Evolutionary conservation across 2,329 filamentous ascomycete genomes (phyloP).

Genomic region (Septoria petroselini): DNA sequence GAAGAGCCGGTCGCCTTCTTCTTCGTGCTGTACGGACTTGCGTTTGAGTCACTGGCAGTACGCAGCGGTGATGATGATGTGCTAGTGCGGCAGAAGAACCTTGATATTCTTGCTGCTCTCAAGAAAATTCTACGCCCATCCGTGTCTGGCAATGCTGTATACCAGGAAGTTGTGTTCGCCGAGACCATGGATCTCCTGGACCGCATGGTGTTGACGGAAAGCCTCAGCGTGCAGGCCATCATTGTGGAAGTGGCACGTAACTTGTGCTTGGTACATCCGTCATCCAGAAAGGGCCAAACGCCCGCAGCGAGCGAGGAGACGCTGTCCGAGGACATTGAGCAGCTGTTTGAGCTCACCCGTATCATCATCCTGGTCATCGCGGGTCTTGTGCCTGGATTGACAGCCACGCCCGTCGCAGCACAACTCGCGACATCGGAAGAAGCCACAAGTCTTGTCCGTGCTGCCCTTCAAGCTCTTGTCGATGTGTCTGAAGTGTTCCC

Average conservation of each 20-base stretch:
- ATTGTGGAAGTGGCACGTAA: conserved; percentile 93
- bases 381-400: conserved; percentile 78
- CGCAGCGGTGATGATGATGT: conserved; percentile 58
- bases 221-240: conserved; percentile 79
- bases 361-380: conserved; percentile 93
- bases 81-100: conserved; percentile 37
- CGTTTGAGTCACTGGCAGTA: conserved; percentile 90
- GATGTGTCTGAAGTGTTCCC: conserved; percentile 96
- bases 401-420: conserved; percentile 52
- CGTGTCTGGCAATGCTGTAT: conserved; percentile 94
- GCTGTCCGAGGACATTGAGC: conserved; percentile 93
- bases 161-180: conserved; percentile 90
- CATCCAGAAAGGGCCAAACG: conserved; percentile 63
- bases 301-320: conserved; percentile 54
- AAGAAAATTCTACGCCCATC: conserved; percentile 94
- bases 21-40: conserved; percentile 94
- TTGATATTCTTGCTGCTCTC: conserved; percentile 84
- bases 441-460: conserved; percentile 73
- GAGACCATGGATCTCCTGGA: conserved; percentile 97
- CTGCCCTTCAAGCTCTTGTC: conserved; percentile 81
- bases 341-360: conserved; percentile 91
- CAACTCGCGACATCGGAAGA: conserved; percentile 73
- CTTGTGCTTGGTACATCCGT: conserved; percentile 86
- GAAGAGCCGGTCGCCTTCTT: conserved; percentile 98
- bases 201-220: conserved; percentile 86